These are phyloP conservation scores for Phalaenopsis hybrid DNA, from an alignment of 116 monocot species.

Conservation along the genomic window DNA sequence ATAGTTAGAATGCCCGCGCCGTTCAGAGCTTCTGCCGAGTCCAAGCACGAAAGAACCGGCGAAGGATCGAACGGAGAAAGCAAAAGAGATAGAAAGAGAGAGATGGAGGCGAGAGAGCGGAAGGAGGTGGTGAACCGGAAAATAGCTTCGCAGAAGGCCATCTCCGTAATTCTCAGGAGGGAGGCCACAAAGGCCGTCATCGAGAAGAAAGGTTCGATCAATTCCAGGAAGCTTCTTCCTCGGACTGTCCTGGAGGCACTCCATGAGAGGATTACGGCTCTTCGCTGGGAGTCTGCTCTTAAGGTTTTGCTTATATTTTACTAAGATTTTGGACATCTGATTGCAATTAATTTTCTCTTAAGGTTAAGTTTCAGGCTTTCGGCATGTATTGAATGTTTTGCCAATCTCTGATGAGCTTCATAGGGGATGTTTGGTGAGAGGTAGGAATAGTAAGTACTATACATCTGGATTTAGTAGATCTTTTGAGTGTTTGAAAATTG, in stretches of 20 bases:
- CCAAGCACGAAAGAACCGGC: constrained; percentile 3
- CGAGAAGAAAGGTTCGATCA: constrained; percentile 61
- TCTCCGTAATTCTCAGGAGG: constrained; percentile 70
- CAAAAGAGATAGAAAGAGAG: not conserved
- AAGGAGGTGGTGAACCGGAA: constrained; percentile 58
- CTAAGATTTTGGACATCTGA: not conserved
- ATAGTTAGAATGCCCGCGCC: not conserved
- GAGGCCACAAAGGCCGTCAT: constrained; percentile 71
- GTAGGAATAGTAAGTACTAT: no score
- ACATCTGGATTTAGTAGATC: no score
- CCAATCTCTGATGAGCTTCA: not conserved
- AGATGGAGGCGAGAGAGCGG: constrained; percentile 15
- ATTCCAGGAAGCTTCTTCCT: constrained; percentile 73
- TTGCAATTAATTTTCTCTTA: not conserved
- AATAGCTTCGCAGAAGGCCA: constrained; percentile 90
- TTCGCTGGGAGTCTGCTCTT: constrained; percentile 94
- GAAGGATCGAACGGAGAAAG: not conserved
- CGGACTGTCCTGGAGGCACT: constrained; percentile 86
- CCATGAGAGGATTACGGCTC: constrained; percentile 67
- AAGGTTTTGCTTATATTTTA: constrained; percentile 38
- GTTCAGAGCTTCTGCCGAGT: not conserved
- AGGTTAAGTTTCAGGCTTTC: not conserved
- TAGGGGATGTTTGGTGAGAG: not conserved
- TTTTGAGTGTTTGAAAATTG: no score
- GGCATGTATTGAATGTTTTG: not conserved